Percentiles rank a stretch among this genome's conserved stretches.
Conservation (phyloP, 805 yeast genomes). For the Candida sonorensis region DNA sequence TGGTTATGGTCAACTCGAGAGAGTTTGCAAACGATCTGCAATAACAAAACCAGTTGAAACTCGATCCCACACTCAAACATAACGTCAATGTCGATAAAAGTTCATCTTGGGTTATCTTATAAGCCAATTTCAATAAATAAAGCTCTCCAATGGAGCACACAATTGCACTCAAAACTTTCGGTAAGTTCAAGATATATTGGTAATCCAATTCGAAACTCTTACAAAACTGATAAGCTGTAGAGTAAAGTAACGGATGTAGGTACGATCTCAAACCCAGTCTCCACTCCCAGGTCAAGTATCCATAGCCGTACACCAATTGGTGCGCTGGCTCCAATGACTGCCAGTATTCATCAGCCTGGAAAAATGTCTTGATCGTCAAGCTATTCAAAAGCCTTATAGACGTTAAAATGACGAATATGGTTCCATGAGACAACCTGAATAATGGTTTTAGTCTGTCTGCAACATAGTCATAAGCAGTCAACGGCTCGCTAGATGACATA, state of each 20-base stretch:
- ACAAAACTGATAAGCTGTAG: slow-evolving; percentile 33
- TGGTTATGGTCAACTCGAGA: slow-evolving; percentile 67
- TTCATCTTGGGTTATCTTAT: slow-evolving; percentile 20
- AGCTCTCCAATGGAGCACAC: slow-evolving; percentile 71
- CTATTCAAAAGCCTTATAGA: slow-evolving; percentile 56
- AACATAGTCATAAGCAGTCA: background rate
- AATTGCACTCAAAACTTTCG: slow-evolving; percentile 63
- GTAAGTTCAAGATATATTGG: slow-evolving; percentile 39
- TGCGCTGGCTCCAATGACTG: slow-evolving; percentile 95
- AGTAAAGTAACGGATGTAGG: slow-evolving; percentile 71
- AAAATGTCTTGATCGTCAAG: slow-evolving; percentile 59
- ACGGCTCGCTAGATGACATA: too few relatives aligned
- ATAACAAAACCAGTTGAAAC: slow-evolving; percentile 75
- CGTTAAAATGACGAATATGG: slow-evolving; percentile 19
- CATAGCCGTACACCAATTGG: slow-evolving; percentile 62
- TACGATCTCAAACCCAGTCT: slow-evolving; percentile 63
- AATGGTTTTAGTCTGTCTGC: background rate
- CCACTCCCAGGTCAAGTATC: slow-evolving; percentile 96
- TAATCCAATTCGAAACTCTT: slow-evolving; percentile 30
- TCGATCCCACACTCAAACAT: slow-evolving; percentile 48
- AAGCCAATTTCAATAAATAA: slow-evolving; percentile 40
- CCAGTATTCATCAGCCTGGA: slow-evolving; percentile 95
- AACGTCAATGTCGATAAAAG: slow-evolving; percentile 29
- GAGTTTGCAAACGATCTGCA: slow-evolving; percentile 85
- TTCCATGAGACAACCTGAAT: background rate